Base-by-base conservation (phyloP, 805 yeast species). In the Ogataea degrootiae region DNA sequence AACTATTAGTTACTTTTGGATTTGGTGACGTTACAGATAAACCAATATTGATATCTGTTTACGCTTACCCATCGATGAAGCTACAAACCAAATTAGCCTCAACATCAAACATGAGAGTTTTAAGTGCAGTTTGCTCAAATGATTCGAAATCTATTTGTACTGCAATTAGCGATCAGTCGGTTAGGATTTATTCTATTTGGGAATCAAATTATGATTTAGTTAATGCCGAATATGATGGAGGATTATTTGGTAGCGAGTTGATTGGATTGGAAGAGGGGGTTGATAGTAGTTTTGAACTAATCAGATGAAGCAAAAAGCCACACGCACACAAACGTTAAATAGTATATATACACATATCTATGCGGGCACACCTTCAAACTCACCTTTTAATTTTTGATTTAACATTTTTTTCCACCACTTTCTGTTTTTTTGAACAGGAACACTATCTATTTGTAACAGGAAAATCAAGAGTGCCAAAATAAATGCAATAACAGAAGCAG, bases 341-440 rank as follows among this genome's bases (percentile, higher is more conserved):
- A 34, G 12, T 34, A 38, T 17, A 43, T 14, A 38, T 14, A 35
- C 8, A 19, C 5, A 34, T 15, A 5, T 26, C 42, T 45, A 89
- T 2, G 89, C 79, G 12, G 97, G 96, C 8, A 88, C 92, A 5
- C 97, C 97, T 63, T 91, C 96, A 55, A 78, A 82, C 49, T 86
- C 94, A 42, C 79, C 68, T 52, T 79, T 78, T 33, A 82, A 71
- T 48, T 74, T 74, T 53, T 79, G 79, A 43, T 78, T 78, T 34
- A 77, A 64, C 7, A 83, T 60, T 44, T 72, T 75, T 56, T 76
- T 79, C 83, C 92, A 82, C 49, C 81, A 73, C 50, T 76, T 82
- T 54, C 87, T 73, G 59, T 84, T 85, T 46, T 77, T 78, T 54
- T 82, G 87, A 19, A 90, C 76, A 1, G 97, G 96, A 8, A 81